Evolutionary conservation across 257 asterid genomes (phyloP).

Genomic region (Paraleonurus japonicus): DNA sequence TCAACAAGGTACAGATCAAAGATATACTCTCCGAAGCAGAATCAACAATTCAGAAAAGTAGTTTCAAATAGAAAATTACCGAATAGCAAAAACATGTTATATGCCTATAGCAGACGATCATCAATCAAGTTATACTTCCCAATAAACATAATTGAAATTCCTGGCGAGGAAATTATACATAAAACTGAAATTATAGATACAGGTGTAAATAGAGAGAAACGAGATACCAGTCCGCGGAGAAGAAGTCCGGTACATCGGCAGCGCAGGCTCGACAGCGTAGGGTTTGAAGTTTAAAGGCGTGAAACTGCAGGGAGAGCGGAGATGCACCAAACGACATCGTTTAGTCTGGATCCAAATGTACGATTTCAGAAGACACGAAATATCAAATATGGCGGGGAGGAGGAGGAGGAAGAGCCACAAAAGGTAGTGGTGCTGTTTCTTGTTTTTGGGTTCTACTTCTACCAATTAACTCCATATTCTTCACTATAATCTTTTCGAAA

Average conservation of each 20-base stretch:
- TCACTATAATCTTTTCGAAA: too few relatives aligned
- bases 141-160: not conserved
- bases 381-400: conserved; percentile 36
- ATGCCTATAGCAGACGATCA: conserved; percentile 7
- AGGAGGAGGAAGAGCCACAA: conserved; percentile 34
- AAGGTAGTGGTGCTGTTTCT: conserved; percentile 25
- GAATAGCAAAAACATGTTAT: not conserved
- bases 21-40: not conserved
- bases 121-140: not conserved
- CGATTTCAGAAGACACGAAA: conserved; percentile 21
- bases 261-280: conserved; percentile 60
- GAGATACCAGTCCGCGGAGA: conserved; percentile 73
- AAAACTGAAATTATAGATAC: not conserved
- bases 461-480: too few relatives aligned
- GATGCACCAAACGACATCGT: conserved; percentile 61
- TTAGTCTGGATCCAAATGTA: not conserved
- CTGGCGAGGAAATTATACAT: not conserved
- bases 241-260: conserved; percentile 78
- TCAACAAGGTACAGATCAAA: not conserved
- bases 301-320: conserved; percentile 32
- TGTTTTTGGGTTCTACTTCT: too few relatives aligned
- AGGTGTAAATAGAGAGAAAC: not conserved
- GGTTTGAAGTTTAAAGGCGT: conserved; percentile 32
- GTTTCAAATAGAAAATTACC: not conserved
- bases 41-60: conserved; percentile 11